Evolutionary conservation across 192 early-diverging fungal genomes (phyloP), one percentile per base, ranked within the genome.

Genomic region (Coemansia sp.): DNA sequence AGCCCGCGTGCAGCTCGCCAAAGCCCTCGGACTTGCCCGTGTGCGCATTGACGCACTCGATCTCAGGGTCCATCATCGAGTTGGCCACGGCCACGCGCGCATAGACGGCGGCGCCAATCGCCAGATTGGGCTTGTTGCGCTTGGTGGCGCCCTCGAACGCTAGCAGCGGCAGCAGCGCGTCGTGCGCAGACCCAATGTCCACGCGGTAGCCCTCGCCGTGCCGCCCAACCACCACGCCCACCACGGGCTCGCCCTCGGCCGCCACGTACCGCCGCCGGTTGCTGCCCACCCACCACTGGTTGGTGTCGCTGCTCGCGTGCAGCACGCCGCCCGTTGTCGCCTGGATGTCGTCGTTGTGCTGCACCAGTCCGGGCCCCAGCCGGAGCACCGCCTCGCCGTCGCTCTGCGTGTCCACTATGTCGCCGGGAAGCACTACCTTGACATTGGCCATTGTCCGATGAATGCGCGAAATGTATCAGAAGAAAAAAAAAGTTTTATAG

Each of bases 131-230:
- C 61, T 83, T 81, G 75, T 93, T 94, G 50, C 89, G 80, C 62
- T 91, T 93, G 5, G 89, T 93, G 1, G 92, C 95, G 17, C 91
- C 92, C 67, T 97, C 95, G 60, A 99, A 99, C 0, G 97, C 90
- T 36, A 95, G 62, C 4, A 82, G 60, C 20, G 84, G 79, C 41
- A 99, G 65, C 11, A 84, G 61, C 2, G 94, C 97, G 21, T 78
- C 79, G 49, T 95, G 92, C 8, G 95, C 89, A 2, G 86, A 76
- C n/a, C 94, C 93, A 75, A 99, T 94, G 56, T 99, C 97, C 8
- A 99, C 84, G 39, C 87, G 79, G 63, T 87, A 99, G 44, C 79
- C 75, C 28, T 98, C 95, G 50, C 62, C 86, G 14, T 79, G 58
- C 46, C 82, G 82, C 2, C 65, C 81, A 26, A 65, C 71, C 1